Conservation (phyloP, 352 stramenopile species). For the Phytopythium delawarense region DNA sequence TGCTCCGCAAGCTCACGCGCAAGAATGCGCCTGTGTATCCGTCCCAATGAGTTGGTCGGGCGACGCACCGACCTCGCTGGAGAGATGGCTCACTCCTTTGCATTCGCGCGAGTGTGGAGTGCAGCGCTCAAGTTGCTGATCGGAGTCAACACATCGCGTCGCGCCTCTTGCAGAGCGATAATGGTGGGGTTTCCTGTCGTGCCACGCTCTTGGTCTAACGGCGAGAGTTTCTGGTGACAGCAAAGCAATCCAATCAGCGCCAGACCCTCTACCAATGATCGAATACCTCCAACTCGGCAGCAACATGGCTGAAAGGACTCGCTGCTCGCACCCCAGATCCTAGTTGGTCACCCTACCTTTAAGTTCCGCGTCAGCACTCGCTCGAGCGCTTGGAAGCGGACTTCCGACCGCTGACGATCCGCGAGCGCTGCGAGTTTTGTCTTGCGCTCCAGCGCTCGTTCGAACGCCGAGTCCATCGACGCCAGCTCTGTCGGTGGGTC, state of each 20-base stretch:
- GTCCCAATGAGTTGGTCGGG: constrained; percentile 19
- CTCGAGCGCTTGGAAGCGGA: constrained; percentile 59
- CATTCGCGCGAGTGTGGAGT: background rate
- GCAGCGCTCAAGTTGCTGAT: background rate
- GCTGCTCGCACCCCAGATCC: too few relatives aligned
- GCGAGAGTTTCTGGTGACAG: background rate
- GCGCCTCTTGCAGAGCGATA: background rate
- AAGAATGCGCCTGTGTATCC: constrained; percentile 42
- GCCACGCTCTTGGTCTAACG: background rate
- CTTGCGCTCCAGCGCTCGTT: constrained; percentile 26
- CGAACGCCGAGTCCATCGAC: constrained; percentile 15
- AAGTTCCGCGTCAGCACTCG: constrained; percentile 46
- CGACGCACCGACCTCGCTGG: background rate
- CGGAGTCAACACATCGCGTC: background rate
- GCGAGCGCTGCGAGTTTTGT: constrained; percentile 52
- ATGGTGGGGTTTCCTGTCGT: background rate
- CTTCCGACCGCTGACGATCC: constrained; percentile 42
- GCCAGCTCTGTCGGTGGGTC: background rate
- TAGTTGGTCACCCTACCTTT: constrained; percentile 19
- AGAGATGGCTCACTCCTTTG: background rate
- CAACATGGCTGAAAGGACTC: background rate
- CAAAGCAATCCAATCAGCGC: background rate
- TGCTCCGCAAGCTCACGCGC: constrained; percentile 27
- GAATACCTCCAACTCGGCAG: too few relatives aligned
- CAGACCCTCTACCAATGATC: background rate